phyloP scores from a whole-genome alignment of 192 early-diverging fungal species.

The Entomortierella lignicola region DNA sequence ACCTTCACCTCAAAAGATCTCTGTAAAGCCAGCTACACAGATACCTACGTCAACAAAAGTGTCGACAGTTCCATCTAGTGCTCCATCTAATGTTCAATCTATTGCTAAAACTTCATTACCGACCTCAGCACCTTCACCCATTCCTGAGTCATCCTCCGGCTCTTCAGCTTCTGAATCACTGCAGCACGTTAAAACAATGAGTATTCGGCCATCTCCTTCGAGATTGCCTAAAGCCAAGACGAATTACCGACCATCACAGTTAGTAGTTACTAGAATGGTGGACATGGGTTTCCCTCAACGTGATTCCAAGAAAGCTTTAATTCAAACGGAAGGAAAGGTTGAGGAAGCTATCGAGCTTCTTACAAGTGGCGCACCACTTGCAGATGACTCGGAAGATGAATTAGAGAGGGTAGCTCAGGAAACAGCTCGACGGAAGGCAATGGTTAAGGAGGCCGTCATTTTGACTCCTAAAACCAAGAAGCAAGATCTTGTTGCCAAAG shows the following conservation, averaged over 20 bases:
- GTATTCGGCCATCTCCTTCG: background rate
- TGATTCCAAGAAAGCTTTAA: constrained; percentile 33
- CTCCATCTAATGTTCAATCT: background rate
- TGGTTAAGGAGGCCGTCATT: background rate
- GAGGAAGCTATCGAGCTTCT: constrained; percentile 46
- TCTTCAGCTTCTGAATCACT: background rate
- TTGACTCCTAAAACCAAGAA: background rate
- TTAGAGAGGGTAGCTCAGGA: constrained; percentile 14
- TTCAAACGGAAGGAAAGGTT: constrained; percentile 44
- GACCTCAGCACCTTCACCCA: background rate
- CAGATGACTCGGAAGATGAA: constrained; percentile 49
- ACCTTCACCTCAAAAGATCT: background rate
- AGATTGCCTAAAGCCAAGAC: constrained; percentile 26
- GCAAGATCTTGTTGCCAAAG: background rate
- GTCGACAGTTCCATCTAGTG: background rate
- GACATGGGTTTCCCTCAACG: constrained; percentile 48
- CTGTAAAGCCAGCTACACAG: background rate
- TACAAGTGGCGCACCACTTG: constrained; percentile 35
- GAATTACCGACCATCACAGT: constrained; percentile 37
- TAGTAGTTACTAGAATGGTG: constrained; percentile 31
- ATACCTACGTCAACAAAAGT: no score
- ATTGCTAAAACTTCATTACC: background rate
- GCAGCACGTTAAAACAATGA: background rate
- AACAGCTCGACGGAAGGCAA: constrained; percentile 2
- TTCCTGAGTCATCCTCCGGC: background rate